Evolutionary conservation across 176 grass and related monocot genomes (phyloP).

Genomic region (Microstegium vimineum): DNA sequence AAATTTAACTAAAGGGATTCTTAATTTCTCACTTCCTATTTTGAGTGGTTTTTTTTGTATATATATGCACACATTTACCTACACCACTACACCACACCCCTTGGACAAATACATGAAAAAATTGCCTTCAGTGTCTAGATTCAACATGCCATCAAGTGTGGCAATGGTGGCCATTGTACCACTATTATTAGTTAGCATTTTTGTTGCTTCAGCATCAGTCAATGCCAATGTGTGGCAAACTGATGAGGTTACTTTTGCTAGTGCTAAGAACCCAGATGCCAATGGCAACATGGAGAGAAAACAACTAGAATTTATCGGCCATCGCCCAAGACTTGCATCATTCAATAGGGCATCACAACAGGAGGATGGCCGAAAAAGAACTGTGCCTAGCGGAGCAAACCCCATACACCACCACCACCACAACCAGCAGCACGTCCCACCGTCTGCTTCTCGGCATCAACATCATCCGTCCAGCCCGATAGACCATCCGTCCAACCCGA

Average conservation of each 20-base stretch:
- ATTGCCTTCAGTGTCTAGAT: not conserved
- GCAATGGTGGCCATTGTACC: not conserved
- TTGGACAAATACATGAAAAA: not conserved
- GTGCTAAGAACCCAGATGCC: not conserved
- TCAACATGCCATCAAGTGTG: not conserved
- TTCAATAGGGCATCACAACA: not conserved
- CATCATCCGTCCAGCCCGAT: too few relatives aligned
- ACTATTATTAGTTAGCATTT: not conserved
- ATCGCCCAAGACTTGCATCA: not conserved
- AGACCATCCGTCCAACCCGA: too few relatives aligned
- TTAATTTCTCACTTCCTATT: not conserved
- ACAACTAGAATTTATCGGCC: not conserved
- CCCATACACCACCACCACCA: too few relatives aligned
- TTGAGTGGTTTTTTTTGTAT: not conserved
- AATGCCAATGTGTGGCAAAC: not conserved
- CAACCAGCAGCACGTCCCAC: too few relatives aligned
- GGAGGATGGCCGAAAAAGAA: too few relatives aligned
- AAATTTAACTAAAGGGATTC: not conserved
- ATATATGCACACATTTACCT: not conserved
- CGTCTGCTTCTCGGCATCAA: too few relatives aligned
- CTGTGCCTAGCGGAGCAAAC: too few relatives aligned
- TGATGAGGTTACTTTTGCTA: not conserved
- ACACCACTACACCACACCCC: not conserved
- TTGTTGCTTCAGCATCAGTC: not conserved
- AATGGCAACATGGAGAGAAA: not conserved